These are phyloP conservation scores for Emmonsiellopsis sp. DNA, from an alignment of 2,329 filamentous ascomycete species.

Conservation along the genomic window DNA sequence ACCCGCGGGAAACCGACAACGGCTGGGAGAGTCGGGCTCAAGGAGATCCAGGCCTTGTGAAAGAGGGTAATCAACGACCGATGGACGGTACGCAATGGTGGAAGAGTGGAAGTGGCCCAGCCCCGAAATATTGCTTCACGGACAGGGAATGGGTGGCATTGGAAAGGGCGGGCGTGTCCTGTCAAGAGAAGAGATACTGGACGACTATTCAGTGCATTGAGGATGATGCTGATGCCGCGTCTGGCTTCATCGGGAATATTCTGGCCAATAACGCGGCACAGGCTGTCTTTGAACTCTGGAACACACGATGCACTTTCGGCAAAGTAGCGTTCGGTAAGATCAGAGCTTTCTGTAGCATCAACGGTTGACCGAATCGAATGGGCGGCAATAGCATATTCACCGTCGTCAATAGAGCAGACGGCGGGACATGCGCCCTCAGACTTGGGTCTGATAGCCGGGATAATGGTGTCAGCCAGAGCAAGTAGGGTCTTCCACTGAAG, in stretches of 20 bases:
- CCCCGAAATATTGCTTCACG: conserved; percentile 44
- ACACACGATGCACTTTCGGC: conserved; percentile 39
- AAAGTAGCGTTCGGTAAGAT: conserved; percentile 37
- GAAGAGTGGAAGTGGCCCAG: conserved; percentile 46
- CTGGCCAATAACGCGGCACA: conserved; percentile 40
- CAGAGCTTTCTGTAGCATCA: conserved; percentile 23
- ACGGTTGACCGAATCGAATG: conserved; percentile 11
- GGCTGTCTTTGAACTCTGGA: conserved; percentile 39
- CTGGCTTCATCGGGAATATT: conserved; percentile 40
- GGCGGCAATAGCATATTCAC: conserved; percentile 17
- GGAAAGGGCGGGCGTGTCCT: conserved; percentile 45
- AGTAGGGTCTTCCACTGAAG: conserved; percentile 51
- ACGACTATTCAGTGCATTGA: conserved; percentile 46
- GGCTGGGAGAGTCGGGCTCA: conserved; percentile 40
- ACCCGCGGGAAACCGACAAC: conserved; percentile 46
- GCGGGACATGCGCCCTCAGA: conserved; percentile 22
- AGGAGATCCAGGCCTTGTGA: conserved; percentile 44
- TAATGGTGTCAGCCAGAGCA: conserved; percentile 47
- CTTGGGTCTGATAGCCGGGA: conserved; percentile 42
- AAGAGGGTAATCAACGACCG: conserved; percentile 40
- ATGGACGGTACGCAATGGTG: conserved; percentile 42
- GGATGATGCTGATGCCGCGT: conserved; percentile 41
- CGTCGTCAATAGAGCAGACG: conserved; percentile 30
- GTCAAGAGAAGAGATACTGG: conserved; percentile 49
- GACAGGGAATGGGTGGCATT: conserved; percentile 44